Percentiles rank a stretch among this genome's conserved stretches.
These are phyloP conservation scores for Knoxia roxburghii DNA, from an alignment of 257 asterid genomes.

Conservation along the genomic window DNA sequence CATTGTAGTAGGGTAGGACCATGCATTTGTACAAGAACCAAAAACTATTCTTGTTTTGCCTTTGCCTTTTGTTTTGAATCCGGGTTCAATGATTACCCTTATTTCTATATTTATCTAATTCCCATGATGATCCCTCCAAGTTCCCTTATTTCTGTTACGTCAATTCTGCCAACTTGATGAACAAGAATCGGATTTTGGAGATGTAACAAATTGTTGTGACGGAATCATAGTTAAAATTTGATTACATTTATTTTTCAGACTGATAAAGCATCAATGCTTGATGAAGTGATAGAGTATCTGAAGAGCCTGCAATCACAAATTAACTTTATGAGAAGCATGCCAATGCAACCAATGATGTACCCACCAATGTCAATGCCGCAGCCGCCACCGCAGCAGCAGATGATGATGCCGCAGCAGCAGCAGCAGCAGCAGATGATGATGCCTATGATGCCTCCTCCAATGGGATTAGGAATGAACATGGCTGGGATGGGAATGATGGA, in stretches of 20 bases:
- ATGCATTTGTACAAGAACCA: neutral
- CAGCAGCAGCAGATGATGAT: slow-evolving; percentile 80
- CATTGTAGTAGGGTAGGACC: slow-evolving; percentile 11
- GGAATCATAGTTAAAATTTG: neutral
- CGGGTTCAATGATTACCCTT: slow-evolving; percentile 10
- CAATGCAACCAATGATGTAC: slow-evolving; percentile 59
- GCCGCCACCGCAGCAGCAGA: slow-evolving; percentile 82
- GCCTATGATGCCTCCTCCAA: slow-evolving; percentile 54
- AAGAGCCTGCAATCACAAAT: slow-evolving; percentile 75
- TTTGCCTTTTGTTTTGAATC: slow-evolving; percentile 10
- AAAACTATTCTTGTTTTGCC: neutral
- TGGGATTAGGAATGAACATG: slow-evolving; percentile 49
- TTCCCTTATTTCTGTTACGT: no score
- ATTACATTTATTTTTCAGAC: slow-evolving; percentile 32
- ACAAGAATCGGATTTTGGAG: no score
- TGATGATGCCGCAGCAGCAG: slow-evolving; percentile 75
- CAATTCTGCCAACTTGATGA: no score
- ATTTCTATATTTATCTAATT: no score
- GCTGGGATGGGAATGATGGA: slow-evolving; percentile 50
- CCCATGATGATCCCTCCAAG: no score
- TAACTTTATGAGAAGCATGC: slow-evolving; percentile 61
- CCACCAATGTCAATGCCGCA: slow-evolving; percentile 58
- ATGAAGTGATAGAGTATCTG: slow-evolving; percentile 71
- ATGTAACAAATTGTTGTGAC: no score
- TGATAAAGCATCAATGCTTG: slow-evolving; percentile 83